Evolutionary conservation across 2,329 filamentous ascomycete species (phyloP).

Genomic region (Cladosporium sp.): DNA sequence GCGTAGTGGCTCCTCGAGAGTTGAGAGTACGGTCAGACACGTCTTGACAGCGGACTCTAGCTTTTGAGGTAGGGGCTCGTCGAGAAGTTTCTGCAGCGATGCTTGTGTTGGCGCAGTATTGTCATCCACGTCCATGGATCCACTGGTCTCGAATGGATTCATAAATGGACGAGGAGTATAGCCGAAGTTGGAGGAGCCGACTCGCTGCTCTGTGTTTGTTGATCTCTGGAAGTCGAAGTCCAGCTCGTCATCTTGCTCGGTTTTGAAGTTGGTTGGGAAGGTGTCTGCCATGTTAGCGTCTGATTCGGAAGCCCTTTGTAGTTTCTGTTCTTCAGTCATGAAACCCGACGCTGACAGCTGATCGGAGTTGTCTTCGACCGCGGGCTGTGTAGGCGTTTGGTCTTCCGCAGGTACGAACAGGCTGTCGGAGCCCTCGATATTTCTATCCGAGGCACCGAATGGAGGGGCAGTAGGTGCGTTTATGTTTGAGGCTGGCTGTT

Average conservation of each 20-base stretch:
- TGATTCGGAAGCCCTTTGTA: slow-evolving; percentile 8
- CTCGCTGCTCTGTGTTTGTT: background rate
- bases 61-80: slow-evolving; percentile 28
- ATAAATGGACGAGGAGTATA: background rate
- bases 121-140: background rate
- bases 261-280: background rate
- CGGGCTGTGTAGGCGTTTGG: too few relatives aligned
- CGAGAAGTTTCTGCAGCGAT: slow-evolving; percentile 31
- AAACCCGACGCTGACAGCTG: background rate
- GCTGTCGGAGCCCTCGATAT: too few relatives aligned
- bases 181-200: background rate
- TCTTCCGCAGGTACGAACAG: too few relatives aligned
- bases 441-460: too few relatives aligned
- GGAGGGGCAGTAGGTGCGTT: too few relatives aligned
- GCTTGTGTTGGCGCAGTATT: background rate
- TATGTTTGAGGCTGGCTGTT: too few relatives aligned
- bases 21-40: slow-evolving; percentile 34
- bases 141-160: background rate
- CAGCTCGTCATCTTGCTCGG: background rate
- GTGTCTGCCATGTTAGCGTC: slow-evolving; percentile 25
- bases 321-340: background rate
- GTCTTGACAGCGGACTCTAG: slow-evolving; percentile 38
- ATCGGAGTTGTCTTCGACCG: too few relatives aligned
- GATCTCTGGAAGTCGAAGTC: background rate
- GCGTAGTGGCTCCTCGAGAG: slow-evolving; percentile 31